Conservation (phyloP, 805 yeast species). For the Pichia phayaonensis region DNA sequence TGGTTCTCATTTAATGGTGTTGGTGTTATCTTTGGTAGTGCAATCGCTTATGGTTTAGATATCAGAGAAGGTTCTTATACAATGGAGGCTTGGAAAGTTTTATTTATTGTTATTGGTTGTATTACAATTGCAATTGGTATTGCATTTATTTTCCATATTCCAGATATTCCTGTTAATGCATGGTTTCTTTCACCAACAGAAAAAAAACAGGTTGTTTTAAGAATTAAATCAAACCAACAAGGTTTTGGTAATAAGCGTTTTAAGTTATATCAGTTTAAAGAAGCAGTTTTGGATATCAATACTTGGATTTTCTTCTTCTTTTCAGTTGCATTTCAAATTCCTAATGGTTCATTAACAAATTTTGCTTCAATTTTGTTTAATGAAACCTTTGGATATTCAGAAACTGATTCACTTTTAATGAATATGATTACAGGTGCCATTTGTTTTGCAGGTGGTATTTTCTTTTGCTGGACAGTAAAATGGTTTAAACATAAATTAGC, state of each 20-base stretch:
- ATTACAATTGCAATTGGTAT: background rate
- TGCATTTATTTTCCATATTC: background rate
- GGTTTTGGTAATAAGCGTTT: background rate
- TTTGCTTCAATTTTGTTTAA: constrained; percentile 33
- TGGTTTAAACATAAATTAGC: background rate
- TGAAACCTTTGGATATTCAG: constrained; percentile 5
- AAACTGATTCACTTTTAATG: background rate
- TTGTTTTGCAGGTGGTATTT: background rate
- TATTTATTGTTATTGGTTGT: background rate
- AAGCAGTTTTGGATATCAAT: constrained; percentile 41
- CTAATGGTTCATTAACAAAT: constrained; percentile 52
- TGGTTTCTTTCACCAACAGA: background rate
- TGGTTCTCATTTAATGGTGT: background rate
- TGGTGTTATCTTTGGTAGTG: background rate
- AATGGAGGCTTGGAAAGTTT: background rate
- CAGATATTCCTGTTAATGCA: background rate
- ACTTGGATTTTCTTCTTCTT: constrained; percentile 44
- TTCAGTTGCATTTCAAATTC: constrained; percentile 38
- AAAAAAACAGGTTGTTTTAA: background rate
- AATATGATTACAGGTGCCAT: background rate
- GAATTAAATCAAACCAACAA: background rate
- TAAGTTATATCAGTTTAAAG: background rate
- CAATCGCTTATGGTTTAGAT: background rate
- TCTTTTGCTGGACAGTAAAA: background rate
- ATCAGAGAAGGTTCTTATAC: background rate